phyloP scores from a whole-genome alignment of 371 early-diverging fungal species.

The Apophysomyces trapeziformis region DNA sequence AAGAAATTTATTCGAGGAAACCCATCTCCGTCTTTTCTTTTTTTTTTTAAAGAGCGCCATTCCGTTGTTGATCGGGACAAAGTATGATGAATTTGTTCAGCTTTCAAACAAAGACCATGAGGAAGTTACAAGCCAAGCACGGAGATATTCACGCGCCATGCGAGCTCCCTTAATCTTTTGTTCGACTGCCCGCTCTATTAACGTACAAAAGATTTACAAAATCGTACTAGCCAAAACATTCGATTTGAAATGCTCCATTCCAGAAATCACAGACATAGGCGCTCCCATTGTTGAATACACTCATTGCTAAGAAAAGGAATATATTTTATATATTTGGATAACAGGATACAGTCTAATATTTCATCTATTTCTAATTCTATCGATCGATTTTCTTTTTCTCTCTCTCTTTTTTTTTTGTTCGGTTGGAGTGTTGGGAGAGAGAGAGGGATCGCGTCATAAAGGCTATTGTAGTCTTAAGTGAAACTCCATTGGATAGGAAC shows the following conservation, averaged over 20 bases:
- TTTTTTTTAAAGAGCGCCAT: constrained; percentile 76
- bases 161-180: constrained; percentile 94
- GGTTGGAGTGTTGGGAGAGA: background rate
- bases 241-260: constrained; percentile 91
- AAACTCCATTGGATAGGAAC: constrained; percentile 49
- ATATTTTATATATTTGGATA: background rate
- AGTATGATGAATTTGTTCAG: constrained; percentile 92
- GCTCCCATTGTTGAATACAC: constrained; percentile 89
- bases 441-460: too few relatives aligned
- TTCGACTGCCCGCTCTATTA: constrained; percentile 91
- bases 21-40: background rate
- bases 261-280: constrained; percentile 89
- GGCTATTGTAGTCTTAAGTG: constrained; percentile 4
- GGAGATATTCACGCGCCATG: constrained; percentile 93
- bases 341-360: too few relatives aligned
- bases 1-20: too few relatives aligned
- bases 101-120: constrained; percentile 86
- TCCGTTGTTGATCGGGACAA: constrained; percentile 95
- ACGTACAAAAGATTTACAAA: constrained; percentile 97
- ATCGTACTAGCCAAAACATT: constrained; percentile 93
- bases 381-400: background rate
- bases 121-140: constrained; percentile 91
- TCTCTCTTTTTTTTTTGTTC: background rate
- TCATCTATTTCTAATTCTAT: too few relatives aligned
- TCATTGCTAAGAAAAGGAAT: constrained; percentile 32